phyloP scores from a whole-genome alignment of 225 moss, liverwort and hornwort genomes.

The Rhytidiadelphus loreus region DNA sequence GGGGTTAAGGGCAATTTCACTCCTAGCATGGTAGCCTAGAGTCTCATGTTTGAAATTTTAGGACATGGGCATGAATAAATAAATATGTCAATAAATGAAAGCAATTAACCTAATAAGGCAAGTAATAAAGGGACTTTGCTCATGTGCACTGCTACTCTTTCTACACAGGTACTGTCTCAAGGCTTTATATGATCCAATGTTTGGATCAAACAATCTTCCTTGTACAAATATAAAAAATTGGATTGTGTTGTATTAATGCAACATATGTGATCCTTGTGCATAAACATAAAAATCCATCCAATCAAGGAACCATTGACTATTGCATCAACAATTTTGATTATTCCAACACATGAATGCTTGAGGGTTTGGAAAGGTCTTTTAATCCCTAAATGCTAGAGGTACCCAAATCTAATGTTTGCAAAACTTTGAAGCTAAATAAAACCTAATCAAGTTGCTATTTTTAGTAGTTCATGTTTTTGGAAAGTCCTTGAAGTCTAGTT shows the following conservation, averaged over 20 bases:
- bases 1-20: too few species aligned
- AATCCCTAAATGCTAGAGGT: too few species aligned
- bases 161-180: fast-evolving
- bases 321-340: neutral
- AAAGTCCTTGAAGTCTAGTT: too few species aligned
- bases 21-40: fast-evolving
- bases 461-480: too few species aligned
- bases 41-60: too few species aligned
- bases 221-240: neutral
- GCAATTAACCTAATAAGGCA: fast-evolving
- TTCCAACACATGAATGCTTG: fast-evolving
- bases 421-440: too few species aligned
- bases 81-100: too few species aligned
- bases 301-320: neutral
- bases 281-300: fast-evolving
- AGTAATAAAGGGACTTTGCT: too few species aligned
- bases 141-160: too few species aligned
- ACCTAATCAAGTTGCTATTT: too few species aligned
- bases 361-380: neutral
- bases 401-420: too few species aligned
- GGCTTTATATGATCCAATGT: neutral
- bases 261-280: neutral
- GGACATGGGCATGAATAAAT: too few species aligned
- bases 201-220: neutral
- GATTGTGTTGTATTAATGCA: neutral